A percentile compares a stretch with the other conserved stretches of the same genome.
Evolutionary conservation across 2,329 filamentous ascomycete species (phyloP).

Genomic region (Triangularia verruculosa): DNA sequence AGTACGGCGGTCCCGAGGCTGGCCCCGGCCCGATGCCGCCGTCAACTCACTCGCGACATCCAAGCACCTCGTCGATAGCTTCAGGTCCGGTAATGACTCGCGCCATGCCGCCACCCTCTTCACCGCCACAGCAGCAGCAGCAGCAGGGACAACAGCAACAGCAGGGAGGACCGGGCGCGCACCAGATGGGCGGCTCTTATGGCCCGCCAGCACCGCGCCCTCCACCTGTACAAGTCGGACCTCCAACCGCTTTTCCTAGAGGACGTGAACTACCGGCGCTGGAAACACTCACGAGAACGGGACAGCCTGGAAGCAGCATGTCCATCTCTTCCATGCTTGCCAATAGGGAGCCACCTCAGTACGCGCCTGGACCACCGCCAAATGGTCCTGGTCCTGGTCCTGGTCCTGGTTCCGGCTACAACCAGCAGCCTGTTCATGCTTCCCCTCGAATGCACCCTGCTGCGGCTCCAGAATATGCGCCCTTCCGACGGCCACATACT

Average conservation of each 20-base stretch:
- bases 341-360: constrained; percentile 41
- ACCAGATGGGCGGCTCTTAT: constrained; percentile 38
- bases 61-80: constrained; percentile 44
- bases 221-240: constrained; percentile 42
- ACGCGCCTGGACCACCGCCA: constrained; percentile 42
- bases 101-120: constrained; percentile 46
- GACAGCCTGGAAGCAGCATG: constrained; percentile 53
- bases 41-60: constrained; percentile 41
- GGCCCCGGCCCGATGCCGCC: constrained; percentile 31
- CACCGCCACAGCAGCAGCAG: constrained; percentile 37
- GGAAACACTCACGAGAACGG: constrained; percentile 46
- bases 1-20: constrained; percentile 29
- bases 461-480: constrained; percentile 56
- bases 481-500: constrained; percentile 66
- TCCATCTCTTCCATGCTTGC: constrained; percentile 61
- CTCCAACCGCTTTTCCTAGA: constrained; percentile 44
- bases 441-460: constrained; percentile 55
- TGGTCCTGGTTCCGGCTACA: constrained; percentile 45
- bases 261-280: constrained; percentile 54
- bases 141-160: constrained; percentile 19
- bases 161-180: constrained; percentile 27
- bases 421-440: constrained; percentile 46
- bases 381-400: constrained; percentile 39
- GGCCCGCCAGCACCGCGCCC: constrained; percentile 46
- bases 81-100: constrained; percentile 38